These are phyloP conservation scores for Angomonas ambiguus DNA, from an alignment of 208 protist genomes.

Conservation along the genomic window DNA sequence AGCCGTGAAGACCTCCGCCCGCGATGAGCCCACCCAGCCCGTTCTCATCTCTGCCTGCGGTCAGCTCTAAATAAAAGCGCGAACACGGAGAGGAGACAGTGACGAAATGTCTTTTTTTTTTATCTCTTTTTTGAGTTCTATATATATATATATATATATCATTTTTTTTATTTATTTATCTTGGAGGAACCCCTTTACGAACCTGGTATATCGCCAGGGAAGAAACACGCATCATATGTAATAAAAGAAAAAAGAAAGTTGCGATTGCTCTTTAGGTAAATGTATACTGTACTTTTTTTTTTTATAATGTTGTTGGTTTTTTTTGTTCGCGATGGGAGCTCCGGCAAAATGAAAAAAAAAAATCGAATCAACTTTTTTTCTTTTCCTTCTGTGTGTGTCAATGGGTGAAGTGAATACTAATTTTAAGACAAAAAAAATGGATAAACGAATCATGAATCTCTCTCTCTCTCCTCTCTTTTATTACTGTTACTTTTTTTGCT, in stretches of 20 bases:
- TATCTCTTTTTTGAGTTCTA: background rate
- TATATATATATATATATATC: background rate
- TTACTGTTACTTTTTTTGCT: background rate
- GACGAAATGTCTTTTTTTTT: no score
- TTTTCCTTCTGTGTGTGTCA: background rate
- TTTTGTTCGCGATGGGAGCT: conserved; percentile 6
- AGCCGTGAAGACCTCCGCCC: conserved; percentile 41
- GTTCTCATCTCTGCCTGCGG: conserved; percentile 65
- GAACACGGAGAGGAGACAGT: no score
- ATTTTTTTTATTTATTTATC: conserved; percentile 14
- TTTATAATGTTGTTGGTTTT: conserved; percentile 13
- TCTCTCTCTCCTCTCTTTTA: background rate
- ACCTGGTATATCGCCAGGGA: background rate
- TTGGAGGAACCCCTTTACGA: background rate
- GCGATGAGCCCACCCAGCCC: conserved; percentile 44
- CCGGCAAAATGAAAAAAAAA: background rate
- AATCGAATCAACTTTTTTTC: conserved; percentile 1
- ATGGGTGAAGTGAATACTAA: background rate
- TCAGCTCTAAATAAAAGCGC: conserved; percentile 50
- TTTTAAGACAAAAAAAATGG: background rate
- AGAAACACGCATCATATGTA: background rate
- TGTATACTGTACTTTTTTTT: conserved; percentile 4
- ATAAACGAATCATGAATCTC: background rate
- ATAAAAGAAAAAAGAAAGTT: conserved; percentile 15
- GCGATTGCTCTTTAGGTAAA: conserved; percentile 8